These are phyloP conservation scores for Hanseniaspora gamundiae DNA, from an alignment of 1,139 yeast species.

Conservation along the genomic window DNA sequence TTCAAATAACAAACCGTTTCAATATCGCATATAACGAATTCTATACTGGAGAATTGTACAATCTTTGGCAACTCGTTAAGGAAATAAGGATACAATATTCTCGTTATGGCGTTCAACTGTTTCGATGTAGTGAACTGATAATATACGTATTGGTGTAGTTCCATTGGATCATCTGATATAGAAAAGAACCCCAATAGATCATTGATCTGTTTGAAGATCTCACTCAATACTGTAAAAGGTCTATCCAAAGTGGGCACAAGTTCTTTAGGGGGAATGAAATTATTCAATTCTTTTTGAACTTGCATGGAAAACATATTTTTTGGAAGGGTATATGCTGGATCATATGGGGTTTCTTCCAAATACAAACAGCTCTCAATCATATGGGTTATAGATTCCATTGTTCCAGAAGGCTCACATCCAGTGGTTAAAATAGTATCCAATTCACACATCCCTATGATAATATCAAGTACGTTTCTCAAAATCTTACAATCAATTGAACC, in stretches of 20 bases:
- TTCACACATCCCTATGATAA: not conserved
- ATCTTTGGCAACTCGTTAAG: conserved; percentile 1
- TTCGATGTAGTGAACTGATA: conserved; percentile 2
- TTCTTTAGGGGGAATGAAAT: conserved; percentile 45
- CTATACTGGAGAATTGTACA: not conserved
- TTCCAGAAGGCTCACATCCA: too few relatives aligned
- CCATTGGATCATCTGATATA: conserved; percentile 27
- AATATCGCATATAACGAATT: conserved; percentile 3
- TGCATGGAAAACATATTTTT: conserved; percentile 42
- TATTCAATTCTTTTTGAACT: conserved; percentile 39
- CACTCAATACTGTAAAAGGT: conserved; percentile 18
- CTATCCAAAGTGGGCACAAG: conserved; percentile 24
- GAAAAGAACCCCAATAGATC: conserved; percentile 25
- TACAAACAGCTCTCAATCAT: not conserved
- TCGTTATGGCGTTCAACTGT: conserved; percentile 2
- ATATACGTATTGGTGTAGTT: conserved; percentile 21
- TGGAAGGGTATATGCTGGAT: conserved; percentile 15
- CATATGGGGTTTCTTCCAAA: too few relatives aligned
- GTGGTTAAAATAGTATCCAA: not conserved
- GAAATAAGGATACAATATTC: conserved; percentile 3
- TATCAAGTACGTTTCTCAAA: not conserved
- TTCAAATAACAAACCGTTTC: conserved; percentile 3
- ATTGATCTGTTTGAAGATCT: conserved; percentile 23
- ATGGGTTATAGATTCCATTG: too few relatives aligned
- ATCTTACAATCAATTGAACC: too few relatives aligned